Conservation (phyloP, 768 basidiomycete species). For the Filobasidium floriforme region DNA sequence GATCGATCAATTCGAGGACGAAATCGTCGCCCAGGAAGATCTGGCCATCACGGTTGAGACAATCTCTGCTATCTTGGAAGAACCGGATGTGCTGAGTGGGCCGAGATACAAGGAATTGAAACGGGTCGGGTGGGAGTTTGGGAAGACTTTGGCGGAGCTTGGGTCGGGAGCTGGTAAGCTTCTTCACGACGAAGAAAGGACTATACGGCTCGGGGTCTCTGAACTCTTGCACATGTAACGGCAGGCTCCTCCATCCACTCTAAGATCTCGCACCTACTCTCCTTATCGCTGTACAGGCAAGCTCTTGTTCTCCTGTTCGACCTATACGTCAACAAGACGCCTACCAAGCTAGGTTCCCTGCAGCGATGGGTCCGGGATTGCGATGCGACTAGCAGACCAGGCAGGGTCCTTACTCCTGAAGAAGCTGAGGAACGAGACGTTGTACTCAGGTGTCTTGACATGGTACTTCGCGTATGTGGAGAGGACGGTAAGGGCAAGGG, state of each 20-base stretch:
- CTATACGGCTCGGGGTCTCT: no score
- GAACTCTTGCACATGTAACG: background rate
- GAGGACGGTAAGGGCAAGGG: conserved; percentile 14
- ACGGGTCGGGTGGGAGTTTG: conserved; percentile 34
- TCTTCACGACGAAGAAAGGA: background rate
- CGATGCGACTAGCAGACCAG: conserved; percentile 48
- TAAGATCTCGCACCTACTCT: conserved; percentile 28
- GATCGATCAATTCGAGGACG: background rate
- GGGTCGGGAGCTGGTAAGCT: conserved; percentile 16
- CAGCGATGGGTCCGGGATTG: conserved; percentile 57
- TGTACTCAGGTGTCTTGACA: conserved; percentile 51
- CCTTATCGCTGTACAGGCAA: conserved; percentile 49
- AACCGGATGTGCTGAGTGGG: conserved; percentile 32
- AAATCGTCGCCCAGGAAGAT: conserved; percentile 30
- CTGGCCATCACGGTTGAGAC: conserved; percentile 33
- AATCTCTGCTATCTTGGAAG: conserved; percentile 28
- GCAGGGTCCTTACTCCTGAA: conserved; percentile 43
- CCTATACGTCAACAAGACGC: conserved; percentile 50
- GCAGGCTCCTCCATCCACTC: conserved; percentile 25
- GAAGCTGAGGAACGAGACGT: conserved; percentile 42
- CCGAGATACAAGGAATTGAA: conserved; percentile 36
- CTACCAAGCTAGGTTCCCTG: conserved; percentile 53
- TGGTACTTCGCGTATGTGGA: conserved; percentile 50
- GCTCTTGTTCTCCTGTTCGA: conserved; percentile 55
- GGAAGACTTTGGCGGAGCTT: conserved; percentile 33